A percentile compares a stretch with the other conserved stretches of the same genome.
phyloP scores from a whole-genome alignment of 306 rosid genomes.

The Corylus avellana region DNA sequence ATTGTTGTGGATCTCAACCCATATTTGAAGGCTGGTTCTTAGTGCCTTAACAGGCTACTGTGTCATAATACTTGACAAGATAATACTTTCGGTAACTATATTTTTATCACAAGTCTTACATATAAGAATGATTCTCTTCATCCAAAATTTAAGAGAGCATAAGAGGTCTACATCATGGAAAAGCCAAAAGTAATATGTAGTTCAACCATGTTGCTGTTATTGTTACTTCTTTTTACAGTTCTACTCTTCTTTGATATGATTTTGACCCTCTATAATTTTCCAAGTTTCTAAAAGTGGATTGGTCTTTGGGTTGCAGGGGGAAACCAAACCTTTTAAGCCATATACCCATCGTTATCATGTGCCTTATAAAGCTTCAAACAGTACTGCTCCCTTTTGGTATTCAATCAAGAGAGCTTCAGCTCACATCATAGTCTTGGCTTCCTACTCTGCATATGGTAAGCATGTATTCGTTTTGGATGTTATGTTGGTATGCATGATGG shows the following conservation, averaged over 20 bases:
- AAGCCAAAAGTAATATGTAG: neutral
- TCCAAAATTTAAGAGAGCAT: neutral
- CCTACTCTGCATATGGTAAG: constrained; percentile 78
- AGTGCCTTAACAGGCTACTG: neutral
- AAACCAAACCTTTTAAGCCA: constrained; percentile 69
- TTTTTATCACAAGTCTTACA: neutral
- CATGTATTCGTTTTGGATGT: neutral
- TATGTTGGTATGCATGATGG: neutral
- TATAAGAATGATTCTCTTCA: neutral
- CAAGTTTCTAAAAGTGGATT: neutral
- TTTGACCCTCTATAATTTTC: neutral
- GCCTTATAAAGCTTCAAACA: constrained; percentile 48
- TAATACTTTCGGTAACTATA: neutral
- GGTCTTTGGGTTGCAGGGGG: constrained; percentile 48
- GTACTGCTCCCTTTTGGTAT: constrained; percentile 68
- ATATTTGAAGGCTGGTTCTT: neutral
- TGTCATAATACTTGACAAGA: neutral
- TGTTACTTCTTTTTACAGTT: neutral
- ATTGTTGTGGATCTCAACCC: too few species aligned
- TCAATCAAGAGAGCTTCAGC: constrained; percentile 81
- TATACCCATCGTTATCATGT: constrained; percentile 47
- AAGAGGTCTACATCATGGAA: neutral
- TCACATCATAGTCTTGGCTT: constrained; percentile 67
- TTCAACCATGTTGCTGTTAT: neutral
- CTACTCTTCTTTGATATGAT: neutral